Conservation (phyloP, 2,329 filamentous ascomycete species). For the Phaeosphaeria sp. region DNA sequence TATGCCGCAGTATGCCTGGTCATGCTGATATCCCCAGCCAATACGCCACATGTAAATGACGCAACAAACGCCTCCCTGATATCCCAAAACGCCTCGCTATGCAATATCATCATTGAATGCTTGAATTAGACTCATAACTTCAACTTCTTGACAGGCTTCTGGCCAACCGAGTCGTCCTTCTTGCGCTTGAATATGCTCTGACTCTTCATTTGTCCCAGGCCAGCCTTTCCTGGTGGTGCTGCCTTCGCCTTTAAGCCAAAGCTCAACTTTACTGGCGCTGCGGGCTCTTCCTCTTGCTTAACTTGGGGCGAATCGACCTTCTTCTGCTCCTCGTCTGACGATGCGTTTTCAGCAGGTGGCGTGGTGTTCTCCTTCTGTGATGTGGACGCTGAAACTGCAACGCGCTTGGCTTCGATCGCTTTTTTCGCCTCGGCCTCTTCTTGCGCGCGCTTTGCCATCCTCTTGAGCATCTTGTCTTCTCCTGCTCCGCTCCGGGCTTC, state of each 20-base stretch:
- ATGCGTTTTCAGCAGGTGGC: conserved; percentile 41
- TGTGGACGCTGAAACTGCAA: conserved; percentile 46
- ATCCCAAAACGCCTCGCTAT: conserved; percentile 30
- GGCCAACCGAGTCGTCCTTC: conserved; percentile 32
- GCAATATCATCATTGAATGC: conserved; percentile 2
- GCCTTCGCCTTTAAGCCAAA: conserved; percentile 42
- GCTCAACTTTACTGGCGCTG: conserved; percentile 41
- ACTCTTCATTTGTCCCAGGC: conserved; percentile 43
- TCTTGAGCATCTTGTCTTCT: conserved; percentile 80
- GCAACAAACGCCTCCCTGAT: background rate
- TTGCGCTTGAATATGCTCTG: conserved; percentile 48
- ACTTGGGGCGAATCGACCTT: conserved; percentile 64
- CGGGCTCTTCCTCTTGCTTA: conserved; percentile 75
- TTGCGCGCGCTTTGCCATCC: conserved; percentile 81
- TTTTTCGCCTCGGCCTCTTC: conserved; percentile 56
- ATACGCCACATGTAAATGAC: background rate
- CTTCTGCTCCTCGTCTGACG: conserved; percentile 24
- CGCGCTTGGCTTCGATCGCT: conserved; percentile 51
- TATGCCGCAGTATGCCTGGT: background rate
- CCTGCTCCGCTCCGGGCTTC: conserved; percentile 91
- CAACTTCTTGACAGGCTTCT: conserved; percentile 43
- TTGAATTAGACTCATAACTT: conserved; percentile 29
- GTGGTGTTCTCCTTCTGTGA: conserved; percentile 47
- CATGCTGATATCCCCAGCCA: background rate
- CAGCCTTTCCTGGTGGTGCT: conserved; percentile 33